Conservation (phyloP, 1,284 basidiomycete genomes). For the Moesziomyces sp. region DNA sequence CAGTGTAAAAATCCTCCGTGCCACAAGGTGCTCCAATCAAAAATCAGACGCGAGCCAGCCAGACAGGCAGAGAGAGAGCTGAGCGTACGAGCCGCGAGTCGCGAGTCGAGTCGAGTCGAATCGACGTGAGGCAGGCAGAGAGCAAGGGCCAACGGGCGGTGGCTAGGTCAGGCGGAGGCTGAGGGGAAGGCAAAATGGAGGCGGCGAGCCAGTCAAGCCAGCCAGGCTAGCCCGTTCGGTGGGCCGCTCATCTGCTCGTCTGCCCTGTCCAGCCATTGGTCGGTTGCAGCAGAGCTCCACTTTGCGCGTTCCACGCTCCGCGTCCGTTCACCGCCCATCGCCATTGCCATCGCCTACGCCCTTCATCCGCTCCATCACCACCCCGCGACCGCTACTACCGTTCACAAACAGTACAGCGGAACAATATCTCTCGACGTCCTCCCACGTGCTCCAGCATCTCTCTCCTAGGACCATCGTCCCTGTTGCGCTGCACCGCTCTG, state of each 20-base stretch:
- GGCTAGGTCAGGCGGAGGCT: background rate
- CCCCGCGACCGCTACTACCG: conserved; percentile 1
- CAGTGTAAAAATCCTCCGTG: background rate
- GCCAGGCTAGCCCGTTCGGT: conserved; percentile 5
- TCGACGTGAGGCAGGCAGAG: conserved; percentile 2
- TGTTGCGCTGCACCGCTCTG: conserved; percentile 1
- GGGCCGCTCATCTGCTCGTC: conserved; percentile 22
- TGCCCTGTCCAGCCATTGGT: conserved; percentile 13
- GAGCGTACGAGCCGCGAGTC: background rate
- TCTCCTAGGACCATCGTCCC: conserved; percentile 1
- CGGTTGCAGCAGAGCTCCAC: conserved; percentile 16
- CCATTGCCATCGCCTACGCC: background rate
- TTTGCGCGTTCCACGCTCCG: conserved; percentile 39
- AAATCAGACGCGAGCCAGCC: background rate
- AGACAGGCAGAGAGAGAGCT: too few species aligned
- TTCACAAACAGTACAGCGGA: conserved; percentile 7
- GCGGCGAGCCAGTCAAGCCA: background rate
- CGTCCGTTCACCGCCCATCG: background rate
- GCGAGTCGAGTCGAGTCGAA: background rate
- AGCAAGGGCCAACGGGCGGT: background rate
- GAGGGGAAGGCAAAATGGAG: background rate
- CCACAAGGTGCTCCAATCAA: background rate
- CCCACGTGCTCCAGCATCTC: background rate
- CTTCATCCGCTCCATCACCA: background rate
- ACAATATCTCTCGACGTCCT: conserved; percentile 4